A percentile compares a stretch with the other conserved stretches of the same genome.
phyloP scores from a whole-genome alignment of 768 basidiomycete genomes.

The Asterophora lycoperdoides region DNA sequence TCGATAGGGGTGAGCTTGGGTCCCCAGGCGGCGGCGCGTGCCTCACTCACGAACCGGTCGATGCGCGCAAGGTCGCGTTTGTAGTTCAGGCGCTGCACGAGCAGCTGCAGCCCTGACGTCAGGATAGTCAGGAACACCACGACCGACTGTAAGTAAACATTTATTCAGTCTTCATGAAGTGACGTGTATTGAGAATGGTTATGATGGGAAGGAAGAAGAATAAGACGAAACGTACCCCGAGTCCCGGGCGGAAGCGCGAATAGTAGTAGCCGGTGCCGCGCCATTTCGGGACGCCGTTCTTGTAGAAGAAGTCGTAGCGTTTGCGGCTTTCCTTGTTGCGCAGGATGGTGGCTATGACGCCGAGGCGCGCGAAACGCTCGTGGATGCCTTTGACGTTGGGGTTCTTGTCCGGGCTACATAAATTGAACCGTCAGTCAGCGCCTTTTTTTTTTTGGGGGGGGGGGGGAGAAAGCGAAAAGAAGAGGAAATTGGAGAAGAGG shows the following conservation, averaged over 20 bases:
- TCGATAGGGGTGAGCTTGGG: slow-evolving; percentile 60
- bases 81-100: slow-evolving; percentile 77
- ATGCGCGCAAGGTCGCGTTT: slow-evolving; percentile 68
- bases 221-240: slow-evolving; percentile 48
- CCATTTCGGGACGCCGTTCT: slow-evolving; percentile 97
- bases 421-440: neutral
- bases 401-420: slow-evolving; percentile 91
- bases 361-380: slow-evolving; percentile 89
- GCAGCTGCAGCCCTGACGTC: slow-evolving; percentile 77
- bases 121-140: slow-evolving; percentile 70
- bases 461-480: too few relatives aligned
- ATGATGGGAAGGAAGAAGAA: neutral
- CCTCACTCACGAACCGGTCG: slow-evolving; percentile 53
- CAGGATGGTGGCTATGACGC: slow-evolving; percentile 80
- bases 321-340: slow-evolving; percentile 70
- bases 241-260: slow-evolving; percentile 90
- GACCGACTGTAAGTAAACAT: slow-evolving; percentile 52
- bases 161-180: slow-evolving; percentile 1
- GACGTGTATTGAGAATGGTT: too few relatives aligned
- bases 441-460: too few relatives aligned
- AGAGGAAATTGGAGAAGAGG: neutral
- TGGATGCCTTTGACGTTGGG: slow-evolving; percentile 76
- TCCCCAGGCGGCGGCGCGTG: slow-evolving; percentile 79
- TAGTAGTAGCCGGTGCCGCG: slow-evolving; percentile 97
- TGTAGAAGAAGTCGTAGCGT: slow-evolving; percentile 93